A percentile compares a stretch with the other conserved stretches of the same genome.
phyloP scores from a whole-genome alignment of 179 eudicot species.

The Beta lomatogona region DNA sequence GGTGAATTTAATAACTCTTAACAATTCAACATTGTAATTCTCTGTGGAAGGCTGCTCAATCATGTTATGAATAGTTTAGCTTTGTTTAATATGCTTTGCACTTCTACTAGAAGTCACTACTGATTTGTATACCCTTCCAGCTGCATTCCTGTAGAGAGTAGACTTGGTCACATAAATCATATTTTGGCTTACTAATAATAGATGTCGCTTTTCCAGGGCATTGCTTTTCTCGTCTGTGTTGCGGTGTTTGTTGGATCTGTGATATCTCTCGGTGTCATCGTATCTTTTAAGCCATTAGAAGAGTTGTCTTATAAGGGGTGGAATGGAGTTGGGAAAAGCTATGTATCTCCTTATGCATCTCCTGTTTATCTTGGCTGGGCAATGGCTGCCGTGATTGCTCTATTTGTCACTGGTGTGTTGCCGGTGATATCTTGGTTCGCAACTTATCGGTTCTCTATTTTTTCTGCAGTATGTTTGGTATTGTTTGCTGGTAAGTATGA shows the following conservation, averaged over 20 bases:
- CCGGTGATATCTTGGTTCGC: constrained; percentile 97
- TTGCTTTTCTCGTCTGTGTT: constrained; percentile 66
- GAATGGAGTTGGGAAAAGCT: constrained; percentile 57
- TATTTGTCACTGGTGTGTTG: constrained; percentile 76
- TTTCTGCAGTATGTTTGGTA: constrained; percentile 85
- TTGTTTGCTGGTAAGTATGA: constrained; percentile 71
- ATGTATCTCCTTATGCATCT: constrained; percentile 80
- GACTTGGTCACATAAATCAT: neutral
- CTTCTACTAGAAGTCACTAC: neutral
- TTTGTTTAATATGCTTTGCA: neutral
- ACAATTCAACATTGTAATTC: too few species aligned
- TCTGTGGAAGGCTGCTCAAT: too few species aligned
- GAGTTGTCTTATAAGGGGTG: constrained; percentile 68
- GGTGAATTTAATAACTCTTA: too few species aligned
- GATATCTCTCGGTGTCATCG: constrained; percentile 86
- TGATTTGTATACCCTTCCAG: neutral
- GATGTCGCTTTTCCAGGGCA: constrained; percentile 55
- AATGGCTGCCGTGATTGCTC: constrained; percentile 77
- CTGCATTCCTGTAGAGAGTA: neutral
- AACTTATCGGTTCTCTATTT: constrained; percentile 85
- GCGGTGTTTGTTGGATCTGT: constrained; percentile 75
- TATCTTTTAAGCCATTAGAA: constrained; percentile 84
- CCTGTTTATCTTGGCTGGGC: constrained; percentile 93
- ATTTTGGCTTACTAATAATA: constrained; percentile 11
- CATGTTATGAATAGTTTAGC: too few species aligned